phyloP scores from a whole-genome alignment of 495 filamentous ascomycete species.

The Evansstolkia leycettana region DNA sequence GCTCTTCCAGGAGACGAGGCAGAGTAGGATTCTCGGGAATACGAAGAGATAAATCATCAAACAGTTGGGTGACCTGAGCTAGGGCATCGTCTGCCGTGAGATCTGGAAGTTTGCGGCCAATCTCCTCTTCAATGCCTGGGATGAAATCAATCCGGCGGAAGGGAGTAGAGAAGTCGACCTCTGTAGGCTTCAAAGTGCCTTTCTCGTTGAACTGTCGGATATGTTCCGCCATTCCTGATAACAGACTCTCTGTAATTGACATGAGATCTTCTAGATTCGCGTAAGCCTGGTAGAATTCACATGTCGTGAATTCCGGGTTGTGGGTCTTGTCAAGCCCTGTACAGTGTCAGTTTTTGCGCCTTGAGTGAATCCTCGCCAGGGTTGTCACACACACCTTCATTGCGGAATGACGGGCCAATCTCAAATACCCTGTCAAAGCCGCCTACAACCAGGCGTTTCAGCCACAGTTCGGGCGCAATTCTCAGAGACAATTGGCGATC shows the following conservation, averaged over 20 bases:
- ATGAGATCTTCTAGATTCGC: conserved; percentile 69
- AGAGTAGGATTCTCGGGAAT: conserved; percentile 47
- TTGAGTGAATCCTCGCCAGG: neutral
- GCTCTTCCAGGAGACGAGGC: conserved; percentile 72
- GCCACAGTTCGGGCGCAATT: conserved; percentile 89
- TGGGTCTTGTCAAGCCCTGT: conserved; percentile 73
- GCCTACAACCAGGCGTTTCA: conserved; percentile 84
- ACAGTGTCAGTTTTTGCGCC: conserved; percentile 1
- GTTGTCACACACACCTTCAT: conserved; percentile 53
- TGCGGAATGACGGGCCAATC: conserved; percentile 85
- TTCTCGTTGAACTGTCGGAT: conserved; percentile 36
- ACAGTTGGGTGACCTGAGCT: conserved; percentile 41
- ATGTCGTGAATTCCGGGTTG: conserved; percentile 94
- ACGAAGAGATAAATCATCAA: conserved; percentile 39
- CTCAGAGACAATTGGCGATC: conserved; percentile 58
- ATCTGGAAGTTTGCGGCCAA: conserved; percentile 56
- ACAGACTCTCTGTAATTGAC: conserved; percentile 53
- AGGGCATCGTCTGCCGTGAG: conserved; percentile 44
- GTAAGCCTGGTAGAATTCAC: conserved; percentile 90
- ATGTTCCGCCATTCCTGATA: conserved; percentile 44
- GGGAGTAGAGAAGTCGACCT: conserved; percentile 45
- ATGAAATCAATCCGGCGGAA: conserved; percentile 71
- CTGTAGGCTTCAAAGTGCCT: conserved; percentile 35
- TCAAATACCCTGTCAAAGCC: conserved; percentile 88
- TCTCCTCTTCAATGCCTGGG: conserved; percentile 54